Evolutionary conservation across 2,329 filamentous ascomycete species (phyloP), one percentile per base, ranked within the genome.

Genomic region (Colletotrichum tanaceti): DNA sequence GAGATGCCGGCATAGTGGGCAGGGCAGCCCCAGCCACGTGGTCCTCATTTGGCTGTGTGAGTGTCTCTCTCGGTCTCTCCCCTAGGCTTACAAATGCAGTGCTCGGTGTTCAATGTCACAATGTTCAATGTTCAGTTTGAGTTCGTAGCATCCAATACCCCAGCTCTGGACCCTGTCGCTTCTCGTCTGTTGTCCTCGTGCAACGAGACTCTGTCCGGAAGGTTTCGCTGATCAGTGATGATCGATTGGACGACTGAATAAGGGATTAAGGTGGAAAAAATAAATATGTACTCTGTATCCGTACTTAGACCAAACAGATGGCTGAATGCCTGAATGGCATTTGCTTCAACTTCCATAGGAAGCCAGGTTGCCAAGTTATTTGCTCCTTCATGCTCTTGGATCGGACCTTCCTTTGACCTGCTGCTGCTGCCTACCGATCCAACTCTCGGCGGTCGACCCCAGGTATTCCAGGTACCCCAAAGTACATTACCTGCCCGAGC

Each of bases 101-200:
- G 44, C 64, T 32, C 59, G 43, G 38, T 16, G 20, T n/a, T 13
- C 22, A 18, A 5, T 49, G 4, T 32, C 10, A 5, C 22, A 18
- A 5, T 49, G 4, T 32, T 13, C 49, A 14, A 28, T 28, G 10
- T n/a, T 18, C 28, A 9, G 28, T 32, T 32, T 32, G 28, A 32
- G 28, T 32, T 32, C 44, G 43, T 22, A 22, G 28, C 20, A 22
- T 22, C 28, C 28, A 24, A 60, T 14, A 55, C n/a, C 63, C 63
- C 63, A 63, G 63, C 32, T 49, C 35, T 24, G 35, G 63, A 66
- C 58, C 58, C 63, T 66, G 41, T 61, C 39, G 47, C 20, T 46
- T 59, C 61, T 16, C 35, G 53, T 54, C 54, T 50, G 24, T 16
- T 54, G 52, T 54, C 20, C 41, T 53, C 28, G 41, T 47, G 39